Evolutionary conservation across 1,139 yeast genomes (phyloP).

Genomic region (Pichia sp.): DNA sequence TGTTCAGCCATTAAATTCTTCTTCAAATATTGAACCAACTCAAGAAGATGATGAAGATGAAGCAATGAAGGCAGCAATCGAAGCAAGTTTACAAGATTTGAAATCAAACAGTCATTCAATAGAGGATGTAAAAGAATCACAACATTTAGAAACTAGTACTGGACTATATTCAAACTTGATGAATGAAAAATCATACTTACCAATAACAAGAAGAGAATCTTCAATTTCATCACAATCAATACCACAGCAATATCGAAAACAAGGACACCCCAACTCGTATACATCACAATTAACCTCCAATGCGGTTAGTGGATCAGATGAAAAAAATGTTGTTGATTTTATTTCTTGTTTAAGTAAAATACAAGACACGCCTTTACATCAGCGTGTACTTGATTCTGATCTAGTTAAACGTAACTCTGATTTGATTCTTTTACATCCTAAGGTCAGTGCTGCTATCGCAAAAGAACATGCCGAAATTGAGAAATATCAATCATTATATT

Average conservation of each 20-base stretch:
- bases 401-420: constrained; percentile 60
- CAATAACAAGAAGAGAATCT: neutral
- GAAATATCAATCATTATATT: constrained; percentile 66
- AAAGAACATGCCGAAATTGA: constrained; percentile 65
- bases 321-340: constrained; percentile 63
- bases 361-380: constrained; percentile 44
- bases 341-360: constrained; percentile 56
- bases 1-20: neutral
- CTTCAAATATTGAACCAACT: neutral
- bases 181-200: neutral
- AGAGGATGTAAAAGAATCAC: constrained; percentile 10
- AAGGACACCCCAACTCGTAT: constrained; percentile 10
- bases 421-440: constrained; percentile 66
- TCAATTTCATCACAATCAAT: neutral
- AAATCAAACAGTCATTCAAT: constrained; percentile 28
- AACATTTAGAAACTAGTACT: constrained; percentile 17
- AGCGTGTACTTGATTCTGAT: constrained; percentile 47
- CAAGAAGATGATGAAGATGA: constrained; percentile 75
- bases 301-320: constrained; percentile 60
- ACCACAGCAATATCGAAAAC: constrained; percentile 22
- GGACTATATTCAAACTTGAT: constrained; percentile 26
- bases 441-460: constrained; percentile 59
- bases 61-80: constrained; percentile 90
- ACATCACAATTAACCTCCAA: too few species aligned
- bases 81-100: constrained; percentile 80